Evolutionary conservation across 1,284 basidiomycete genomes (phyloP).

Genomic region (Boletellus deceptivus): DNA sequence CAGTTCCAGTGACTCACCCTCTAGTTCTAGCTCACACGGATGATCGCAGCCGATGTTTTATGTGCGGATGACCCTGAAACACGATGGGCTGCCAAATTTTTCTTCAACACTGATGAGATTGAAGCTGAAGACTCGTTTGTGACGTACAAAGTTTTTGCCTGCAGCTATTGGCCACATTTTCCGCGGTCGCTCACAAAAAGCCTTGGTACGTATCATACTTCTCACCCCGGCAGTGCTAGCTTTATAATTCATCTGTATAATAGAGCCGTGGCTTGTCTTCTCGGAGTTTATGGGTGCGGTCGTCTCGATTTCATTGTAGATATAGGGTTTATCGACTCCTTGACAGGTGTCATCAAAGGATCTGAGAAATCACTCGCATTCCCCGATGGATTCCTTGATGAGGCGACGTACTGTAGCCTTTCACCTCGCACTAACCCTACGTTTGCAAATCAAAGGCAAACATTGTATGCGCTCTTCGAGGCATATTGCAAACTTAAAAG

Average conservation of each 20-base stretch:
- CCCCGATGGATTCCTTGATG: constrained; percentile 41
- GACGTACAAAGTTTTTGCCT: constrained; percentile 52
- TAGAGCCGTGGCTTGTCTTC: constrained; percentile 64
- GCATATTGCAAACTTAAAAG: constrained; percentile 51
- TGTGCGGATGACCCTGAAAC: constrained; percentile 7
- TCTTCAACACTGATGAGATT: constrained; percentile 14
- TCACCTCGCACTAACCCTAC: constrained; percentile 52
- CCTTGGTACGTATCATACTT: constrained; percentile 42
- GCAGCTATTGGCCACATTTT: constrained; percentile 64
- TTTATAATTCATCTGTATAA: background rate
- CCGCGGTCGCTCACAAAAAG: constrained; percentile 52
- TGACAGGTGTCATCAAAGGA: constrained; percentile 64
- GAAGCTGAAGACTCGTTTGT: constrained; percentile 32
- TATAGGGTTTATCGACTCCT: background rate
- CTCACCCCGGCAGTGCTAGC: background rate
- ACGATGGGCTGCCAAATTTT: constrained; percentile 8
- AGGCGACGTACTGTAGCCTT: constrained; percentile 44
- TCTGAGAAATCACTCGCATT: constrained; percentile 48
- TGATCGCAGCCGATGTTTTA: constrained; percentile 24
- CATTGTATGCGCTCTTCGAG: constrained; percentile 56
- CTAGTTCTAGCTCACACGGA: constrained; percentile 8
- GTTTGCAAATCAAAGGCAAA: constrained; percentile 48
- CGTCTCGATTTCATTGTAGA: background rate
- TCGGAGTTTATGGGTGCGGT: constrained; percentile 61
- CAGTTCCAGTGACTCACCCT: constrained; percentile 3